These are phyloP conservation scores for Metarhizium anisopliae DNA, from an alignment of 2,329 filamentous ascomycete species.

Conservation along the genomic window DNA sequence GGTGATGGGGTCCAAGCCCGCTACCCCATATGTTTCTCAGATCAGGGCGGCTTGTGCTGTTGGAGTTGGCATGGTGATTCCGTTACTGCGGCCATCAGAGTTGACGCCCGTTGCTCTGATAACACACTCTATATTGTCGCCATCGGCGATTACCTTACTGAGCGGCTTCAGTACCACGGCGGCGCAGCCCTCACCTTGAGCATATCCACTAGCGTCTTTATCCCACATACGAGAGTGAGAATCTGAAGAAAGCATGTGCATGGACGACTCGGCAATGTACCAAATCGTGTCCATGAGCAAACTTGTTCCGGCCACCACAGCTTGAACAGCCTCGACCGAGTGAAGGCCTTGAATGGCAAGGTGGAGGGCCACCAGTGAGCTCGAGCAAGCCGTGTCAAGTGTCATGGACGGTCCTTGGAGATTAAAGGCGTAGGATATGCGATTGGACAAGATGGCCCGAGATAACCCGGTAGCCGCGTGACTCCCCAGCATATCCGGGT, in stretches of 20 bases:
- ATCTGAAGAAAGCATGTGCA: slow-evolving; percentile 28
- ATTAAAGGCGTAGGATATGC: not conserved
- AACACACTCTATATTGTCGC: slow-evolving; percentile 16
- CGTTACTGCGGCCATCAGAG: slow-evolving; percentile 13
- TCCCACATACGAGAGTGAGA: slow-evolving; percentile 31
- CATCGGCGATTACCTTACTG: slow-evolving; percentile 28
- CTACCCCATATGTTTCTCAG: slow-evolving; percentile 24
- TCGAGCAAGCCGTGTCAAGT: no score
- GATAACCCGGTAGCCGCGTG: not conserved
- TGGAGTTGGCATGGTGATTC: slow-evolving; percentile 21
- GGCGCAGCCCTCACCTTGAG: slow-evolving; percentile 41
- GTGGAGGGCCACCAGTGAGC: no score
- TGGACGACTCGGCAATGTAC: slow-evolving; percentile 5
- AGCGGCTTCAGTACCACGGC: slow-evolving; percentile 38
- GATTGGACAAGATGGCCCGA: not conserved
- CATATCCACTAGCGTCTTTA: slow-evolving; percentile 38
- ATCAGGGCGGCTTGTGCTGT: slow-evolving; percentile 32
- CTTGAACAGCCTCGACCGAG: no score
- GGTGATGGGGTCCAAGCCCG: slow-evolving; percentile 24
- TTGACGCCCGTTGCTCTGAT: slow-evolving; percentile 15
- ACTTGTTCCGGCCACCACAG: not conserved
- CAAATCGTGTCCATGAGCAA: not conserved
- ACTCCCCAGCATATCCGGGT: no score
- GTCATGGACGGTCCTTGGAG: no score
- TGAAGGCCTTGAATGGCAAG: no score